Conservation (phyloP, 805 yeast genomes). For the Metschnikowia rubicola region DNA sequence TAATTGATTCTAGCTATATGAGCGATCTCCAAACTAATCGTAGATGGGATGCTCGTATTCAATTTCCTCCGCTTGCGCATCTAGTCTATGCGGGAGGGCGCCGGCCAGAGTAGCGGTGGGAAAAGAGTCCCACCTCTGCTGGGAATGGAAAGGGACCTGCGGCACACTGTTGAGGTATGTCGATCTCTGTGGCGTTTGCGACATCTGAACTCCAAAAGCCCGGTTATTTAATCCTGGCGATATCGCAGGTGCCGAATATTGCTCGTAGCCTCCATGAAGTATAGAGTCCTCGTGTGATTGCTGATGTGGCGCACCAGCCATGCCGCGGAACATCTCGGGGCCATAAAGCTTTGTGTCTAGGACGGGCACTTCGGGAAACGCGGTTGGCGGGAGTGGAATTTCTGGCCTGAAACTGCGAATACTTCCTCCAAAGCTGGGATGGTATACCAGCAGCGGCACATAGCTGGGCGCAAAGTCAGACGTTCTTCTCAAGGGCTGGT, state of each 20-base stretch:
- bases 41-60: slow-evolving; percentile 6
- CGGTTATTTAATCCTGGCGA: slow-evolving; percentile 1
- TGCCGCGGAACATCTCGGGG: neutral
- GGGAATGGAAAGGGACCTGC: neutral
- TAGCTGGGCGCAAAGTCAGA: neutral
- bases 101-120: neutral
- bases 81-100: neutral
- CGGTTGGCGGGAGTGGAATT: neutral
- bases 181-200: slow-evolving; percentile 1
- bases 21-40: neutral
- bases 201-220: slow-evolving; percentile 7
- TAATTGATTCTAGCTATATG: too few relatives aligned
- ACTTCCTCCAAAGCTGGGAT: slow-evolving; percentile 2
- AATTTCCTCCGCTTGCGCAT: slow-evolving; percentile 1
- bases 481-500: neutral
- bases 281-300: neutral
- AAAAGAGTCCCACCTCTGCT: slow-evolving; percentile 4
- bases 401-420: neutral
- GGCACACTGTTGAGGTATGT: slow-evolving; percentile 1
- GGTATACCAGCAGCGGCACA: slow-evolving; percentile 4
- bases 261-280: slow-evolving; percentile 4
- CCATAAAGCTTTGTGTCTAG: neutral
- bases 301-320: neutral
- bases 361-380: neutral
- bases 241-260: neutral